Base-by-base conservation (phyloP, 2,329 filamentous ascomycete genomes). In the Cladosporium velox region DNA sequence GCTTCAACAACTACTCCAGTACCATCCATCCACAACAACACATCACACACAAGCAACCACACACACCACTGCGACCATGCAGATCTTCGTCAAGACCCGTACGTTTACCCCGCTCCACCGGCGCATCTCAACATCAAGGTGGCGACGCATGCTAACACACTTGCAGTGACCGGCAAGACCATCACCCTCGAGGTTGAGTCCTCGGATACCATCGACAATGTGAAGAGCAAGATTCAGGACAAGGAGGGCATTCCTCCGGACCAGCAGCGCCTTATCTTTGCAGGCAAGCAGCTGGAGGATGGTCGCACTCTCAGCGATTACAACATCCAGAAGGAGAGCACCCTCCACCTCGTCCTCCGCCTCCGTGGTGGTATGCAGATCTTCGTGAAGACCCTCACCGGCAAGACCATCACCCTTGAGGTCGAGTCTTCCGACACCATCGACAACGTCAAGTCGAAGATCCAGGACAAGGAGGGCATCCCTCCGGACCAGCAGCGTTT, bases 321-420 rank as follows among this genome's bases (percentile, higher is more conserved):
- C 88, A 97, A 97, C 84, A 97, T 97, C 55, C 94, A 98, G 65
- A 76, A 97, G 84, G 93, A 97, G 88, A 93, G 90, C 75, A 98
- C 93, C 76, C 92, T 98, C 74, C 93, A 98, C 85, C 87, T 97
- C 76, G 93, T 97, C 78, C 90, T 97, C 77, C 92, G 93, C 81
- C 92, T 97, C 69, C 93, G 93, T 88, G 94, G 93, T 88, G 93
- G 93, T 84, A 96, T 72, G 70, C 70, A 72, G 63, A 72, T 72
- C 89, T 97, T 97, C 90, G 93, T 97, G 86, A 97, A 97, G 90
- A 97, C 93, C 87, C 91, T 96, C 81, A 97, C 93, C 87, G 93
- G 93, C 85, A 97, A 97, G 91, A 97, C 93, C 84, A 97, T 97
- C 88, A 97, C 93, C 84, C 90, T 97, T 78, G 93, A 97, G 94